These are phyloP conservation scores for Cyphellophora attinorum DNA, from an alignment of 2,329 filamentous ascomycete species.

Conservation along the genomic window DNA sequence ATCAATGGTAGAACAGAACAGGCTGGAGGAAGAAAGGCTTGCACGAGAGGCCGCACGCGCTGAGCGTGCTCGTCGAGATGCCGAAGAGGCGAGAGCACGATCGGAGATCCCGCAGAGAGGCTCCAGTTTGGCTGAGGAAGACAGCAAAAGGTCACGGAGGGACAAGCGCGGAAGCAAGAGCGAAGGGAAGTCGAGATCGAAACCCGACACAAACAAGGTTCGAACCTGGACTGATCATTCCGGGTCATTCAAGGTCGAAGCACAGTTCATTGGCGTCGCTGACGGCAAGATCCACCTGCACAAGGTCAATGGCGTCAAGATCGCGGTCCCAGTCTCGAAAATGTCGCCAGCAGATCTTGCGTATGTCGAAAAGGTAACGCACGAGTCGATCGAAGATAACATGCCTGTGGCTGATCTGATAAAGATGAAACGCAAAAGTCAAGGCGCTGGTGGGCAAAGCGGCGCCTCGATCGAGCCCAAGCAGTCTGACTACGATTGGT, in stretches of 20 bases:
- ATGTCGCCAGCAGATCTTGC: slow-evolving; percentile 95
- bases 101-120: slow-evolving; percentile 61
- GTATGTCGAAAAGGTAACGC: slow-evolving; percentile 83
- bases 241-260: slow-evolving; percentile 93
- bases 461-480: slow-evolving; percentile 25
- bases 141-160: slow-evolving; percentile 60
- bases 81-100: slow-evolving; percentile 25
- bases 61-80: slow-evolving; percentile 45
- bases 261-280: slow-evolving; percentile 86
- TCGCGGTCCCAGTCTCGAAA: slow-evolving; percentile 87
- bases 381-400: slow-evolving; percentile 79
- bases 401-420: slow-evolving; percentile 78
- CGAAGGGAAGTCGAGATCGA: slow-evolving; percentile 56
- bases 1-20: slow-evolving; percentile 67
- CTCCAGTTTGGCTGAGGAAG: slow-evolving; percentile 64
- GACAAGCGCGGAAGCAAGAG: slow-evolving; percentile 44
- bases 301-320: slow-evolving; percentile 96
- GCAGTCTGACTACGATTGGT: slow-evolving; percentile 82
- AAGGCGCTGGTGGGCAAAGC: slow-evolving; percentile 28
- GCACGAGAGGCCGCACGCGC: slow-evolving; percentile 68
- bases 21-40: slow-evolving; percentile 71
- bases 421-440: slow-evolving; percentile 38
- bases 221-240: slow-evolving; percentile 92
- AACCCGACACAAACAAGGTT: slow-evolving; percentile 73
- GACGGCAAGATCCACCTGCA: slow-evolving; percentile 97